phyloP scores from a whole-genome alignment of 805 yeast species.

The Myxozyma melibiosi region DNA sequence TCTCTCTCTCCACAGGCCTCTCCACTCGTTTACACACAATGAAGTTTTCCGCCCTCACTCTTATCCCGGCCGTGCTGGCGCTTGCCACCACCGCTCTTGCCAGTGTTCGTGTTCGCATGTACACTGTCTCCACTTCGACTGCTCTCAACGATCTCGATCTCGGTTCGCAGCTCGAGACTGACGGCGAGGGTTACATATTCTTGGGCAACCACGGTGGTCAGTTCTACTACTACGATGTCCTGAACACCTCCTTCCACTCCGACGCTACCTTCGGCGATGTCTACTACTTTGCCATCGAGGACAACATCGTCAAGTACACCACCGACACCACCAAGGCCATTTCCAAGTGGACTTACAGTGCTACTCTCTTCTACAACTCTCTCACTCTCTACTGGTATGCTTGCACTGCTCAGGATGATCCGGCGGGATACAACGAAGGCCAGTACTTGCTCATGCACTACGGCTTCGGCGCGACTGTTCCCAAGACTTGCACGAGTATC shows the following conservation, averaged over 20 bases:
- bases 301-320: not conserved
- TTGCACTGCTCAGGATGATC: not conserved
- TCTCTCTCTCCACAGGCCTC: not conserved
- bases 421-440: not conserved
- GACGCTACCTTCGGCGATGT: not conserved
- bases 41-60: not conserved
- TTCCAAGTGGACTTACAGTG: not conserved
- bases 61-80: not conserved
- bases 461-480: not conserved
- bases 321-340: not conserved
- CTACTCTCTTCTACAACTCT: not conserved
- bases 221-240: not conserved
- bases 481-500: not conserved
- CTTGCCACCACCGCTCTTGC: not conserved
- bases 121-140: not conserved
- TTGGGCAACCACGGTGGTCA: constrained; percentile 1
- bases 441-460: not conserved
- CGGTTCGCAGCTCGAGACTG: not conserved
- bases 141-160: not conserved
- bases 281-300: not conserved
- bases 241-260: not conserved
- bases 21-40: constrained; percentile 4
- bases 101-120: not conserved
- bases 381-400: not conserved
- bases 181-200: not conserved